Percentiles rank a stretch among this genome's conserved stretches.
Evolutionary conservation across 441 rosid genomes (phyloP).

Genomic region (Populus tomentosa): DNA sequence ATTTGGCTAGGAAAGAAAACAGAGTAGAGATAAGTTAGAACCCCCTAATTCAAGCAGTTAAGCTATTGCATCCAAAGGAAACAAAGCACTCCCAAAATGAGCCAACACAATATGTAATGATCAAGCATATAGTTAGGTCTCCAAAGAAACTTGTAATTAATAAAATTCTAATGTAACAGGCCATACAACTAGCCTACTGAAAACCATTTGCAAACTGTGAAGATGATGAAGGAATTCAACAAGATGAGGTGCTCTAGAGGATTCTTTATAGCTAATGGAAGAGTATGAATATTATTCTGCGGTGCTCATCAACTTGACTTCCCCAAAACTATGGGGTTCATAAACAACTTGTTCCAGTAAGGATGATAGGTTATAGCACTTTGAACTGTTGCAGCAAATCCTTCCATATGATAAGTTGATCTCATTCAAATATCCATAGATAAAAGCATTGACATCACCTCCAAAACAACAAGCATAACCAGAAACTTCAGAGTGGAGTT

Average conservation of each 20-base stretch:
- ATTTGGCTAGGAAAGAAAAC: conserved; percentile 39
- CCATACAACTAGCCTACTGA: neutral
- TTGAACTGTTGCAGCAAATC: neutral
- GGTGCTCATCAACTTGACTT: neutral
- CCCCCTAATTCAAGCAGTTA: neutral
- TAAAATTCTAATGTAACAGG: neutral
- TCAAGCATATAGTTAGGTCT: too few species aligned
- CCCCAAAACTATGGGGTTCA: neutral
- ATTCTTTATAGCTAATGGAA: neutral
- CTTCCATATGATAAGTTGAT: neutral
- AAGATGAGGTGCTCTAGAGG: neutral
- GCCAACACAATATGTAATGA: too few species aligned
- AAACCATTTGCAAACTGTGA: neutral
- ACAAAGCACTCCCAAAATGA: too few species aligned
- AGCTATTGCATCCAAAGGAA: neutral
- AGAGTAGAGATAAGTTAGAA: neutral
- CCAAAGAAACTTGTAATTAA: too few species aligned
- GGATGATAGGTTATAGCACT: neutral
- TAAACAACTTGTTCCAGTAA: neutral
- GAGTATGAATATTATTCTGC: neutral
- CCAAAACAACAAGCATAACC: neutral
- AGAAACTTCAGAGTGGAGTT: neutral
- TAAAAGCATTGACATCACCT: neutral
- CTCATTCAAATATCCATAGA: neutral
- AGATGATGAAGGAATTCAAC: neutral